Evolutionary conservation across 2,329 filamentous ascomycete genomes (phyloP), one percentile per base, ranked within the genome.

Genomic region (Dactylellina sp.): DNA sequence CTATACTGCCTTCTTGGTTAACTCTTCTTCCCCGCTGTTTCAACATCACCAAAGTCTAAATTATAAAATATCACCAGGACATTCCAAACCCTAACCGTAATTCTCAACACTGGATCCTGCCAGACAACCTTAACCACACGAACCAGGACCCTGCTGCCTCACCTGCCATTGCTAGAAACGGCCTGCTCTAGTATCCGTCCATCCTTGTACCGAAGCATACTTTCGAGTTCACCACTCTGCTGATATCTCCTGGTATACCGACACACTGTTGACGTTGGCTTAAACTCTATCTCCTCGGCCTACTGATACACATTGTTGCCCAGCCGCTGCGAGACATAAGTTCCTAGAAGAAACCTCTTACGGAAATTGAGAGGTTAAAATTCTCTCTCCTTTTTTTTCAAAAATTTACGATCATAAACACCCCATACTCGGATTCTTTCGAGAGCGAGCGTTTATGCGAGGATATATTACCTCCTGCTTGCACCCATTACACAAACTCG

Each of bases 1-100:
- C n/a, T n/a, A n/a, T 61, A 28, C n/a, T 47, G 28, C 25, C 14
- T 44, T 59, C 52, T 25, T 20, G 46, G 14, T 56, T 32, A 3
- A 24, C 46, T 44, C 44, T 32, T 28, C 22, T 60, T 61, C 64
- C 56, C 64, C 64, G 56, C 56, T 70, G 56, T 70, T 55, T 70
- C 64, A 70, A 62, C 56, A 70, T 70, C 64, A 42, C 40, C 56
- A 68, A 60, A 59, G 16, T 42, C 35, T 28, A 44, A 44, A 59
- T 52, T 32, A 25, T 18, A 11, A n/a, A 44, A 4, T n/a, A 59
- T 56, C 42, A 66, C 25, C 52, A 50, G 40, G 42, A 25, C 42
- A 50, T 32, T 55, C 52, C n/a, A 35, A 47, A 60, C 16, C 20
- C 55, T 46, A 46, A 60, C 37, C 37, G 12, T 35, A 12, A 56